phyloP scores from a whole-genome alignment of 139 green algal species.

The Volvox reticuliferus region DNA sequence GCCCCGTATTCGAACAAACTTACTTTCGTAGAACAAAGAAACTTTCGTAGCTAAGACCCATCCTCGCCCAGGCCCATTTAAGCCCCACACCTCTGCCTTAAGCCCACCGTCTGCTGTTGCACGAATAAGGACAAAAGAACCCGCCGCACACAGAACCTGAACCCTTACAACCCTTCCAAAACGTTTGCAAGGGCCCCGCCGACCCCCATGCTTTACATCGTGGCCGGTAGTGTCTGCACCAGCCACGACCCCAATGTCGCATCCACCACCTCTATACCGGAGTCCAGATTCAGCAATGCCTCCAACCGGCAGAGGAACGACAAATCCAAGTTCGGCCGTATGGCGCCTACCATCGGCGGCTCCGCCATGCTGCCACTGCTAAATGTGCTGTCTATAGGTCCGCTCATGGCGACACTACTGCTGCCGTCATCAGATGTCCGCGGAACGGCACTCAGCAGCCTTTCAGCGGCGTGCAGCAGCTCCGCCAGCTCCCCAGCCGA shows the following conservation, averaged over 20 bases:
- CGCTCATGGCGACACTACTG: not conserved
- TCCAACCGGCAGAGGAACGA: conserved; percentile 53
- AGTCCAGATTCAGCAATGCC: conserved; percentile 47
- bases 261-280: conserved; percentile 51
- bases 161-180: no score
- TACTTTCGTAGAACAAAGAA: no score
- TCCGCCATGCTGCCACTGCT: not conserved
- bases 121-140: no score
- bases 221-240: conserved; percentile 40
- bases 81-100: no score
- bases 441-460: conserved; percentile 27
- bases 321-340: conserved; percentile 45
- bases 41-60: no score
- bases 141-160: no score
- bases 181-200: no score
- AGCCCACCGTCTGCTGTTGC: no score
- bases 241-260: conserved; percentile 47
- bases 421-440: not conserved
- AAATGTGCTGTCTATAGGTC: not conserved
- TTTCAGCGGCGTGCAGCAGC: conserved; percentile 28
- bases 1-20: no score
- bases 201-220: not conserved
- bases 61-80: no score
- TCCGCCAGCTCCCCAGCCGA: conserved; percentile 21
- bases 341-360: not conserved